Evolutionary conservation across 139 green algal species (phyloP).

Genomic region (Chara braunii): DNA sequence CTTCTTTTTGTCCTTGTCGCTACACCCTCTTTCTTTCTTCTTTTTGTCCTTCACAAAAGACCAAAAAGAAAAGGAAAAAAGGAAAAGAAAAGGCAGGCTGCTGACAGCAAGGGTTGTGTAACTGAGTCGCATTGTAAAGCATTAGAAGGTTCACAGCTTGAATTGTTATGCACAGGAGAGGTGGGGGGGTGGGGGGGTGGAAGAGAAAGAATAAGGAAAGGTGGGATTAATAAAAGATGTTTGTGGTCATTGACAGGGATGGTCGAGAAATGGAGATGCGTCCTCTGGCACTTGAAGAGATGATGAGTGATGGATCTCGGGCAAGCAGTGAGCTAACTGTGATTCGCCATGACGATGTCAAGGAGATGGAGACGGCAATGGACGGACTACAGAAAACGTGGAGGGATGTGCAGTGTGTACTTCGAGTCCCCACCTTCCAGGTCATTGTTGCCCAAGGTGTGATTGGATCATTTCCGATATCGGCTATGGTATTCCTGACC

Average conservation of each 20-base stretch:
- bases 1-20: neutral
- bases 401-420: neutral
- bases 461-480: slow-evolving; percentile 77
- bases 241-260: slow-evolving; percentile 8
- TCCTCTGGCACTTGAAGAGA: neutral
- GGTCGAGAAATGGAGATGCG: neutral
- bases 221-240: neutral
- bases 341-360: neutral
- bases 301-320: neutral
- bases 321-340: neutral
- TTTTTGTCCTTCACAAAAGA: neutral
- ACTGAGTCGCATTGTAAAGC: neutral
- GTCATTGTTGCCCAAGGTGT: slow-evolving; percentile 63
- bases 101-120: neutral
- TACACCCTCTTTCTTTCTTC: neutral
- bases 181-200: neutral
- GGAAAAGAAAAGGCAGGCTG: neutral
- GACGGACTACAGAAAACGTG: neutral
- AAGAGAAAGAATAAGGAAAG: neutral
- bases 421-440: slow-evolving; percentile 32
- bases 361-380: neutral
- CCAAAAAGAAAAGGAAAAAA: neutral
- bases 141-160: neutral
- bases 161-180: slow-evolving; percentile 1
- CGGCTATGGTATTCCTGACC: slow-evolving; percentile 74